Evolutionary conservation across 139 green algal species (phyloP).

Genomic region (Coelastrella sp.): DNA sequence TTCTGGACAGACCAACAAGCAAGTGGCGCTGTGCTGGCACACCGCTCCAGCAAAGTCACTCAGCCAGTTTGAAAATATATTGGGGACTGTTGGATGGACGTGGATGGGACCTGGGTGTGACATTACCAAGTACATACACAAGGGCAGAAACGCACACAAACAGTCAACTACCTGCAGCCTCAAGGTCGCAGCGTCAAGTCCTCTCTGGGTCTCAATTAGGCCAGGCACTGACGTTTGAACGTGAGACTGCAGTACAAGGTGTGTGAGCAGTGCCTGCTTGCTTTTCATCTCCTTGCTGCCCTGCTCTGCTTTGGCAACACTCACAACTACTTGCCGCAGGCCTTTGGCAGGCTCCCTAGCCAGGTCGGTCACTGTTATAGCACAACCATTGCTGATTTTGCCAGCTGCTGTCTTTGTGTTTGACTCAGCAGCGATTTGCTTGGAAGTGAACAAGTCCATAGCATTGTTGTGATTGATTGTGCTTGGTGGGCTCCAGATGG

Average conservation of each 20-base stretch:
- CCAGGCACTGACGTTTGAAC: conserved; percentile 17
- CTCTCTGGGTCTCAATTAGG: conserved; percentile 6
- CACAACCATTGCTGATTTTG: conserved; percentile 16
- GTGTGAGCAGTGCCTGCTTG: not conserved
- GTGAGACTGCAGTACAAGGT: conserved; percentile 14
- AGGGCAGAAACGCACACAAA: too few relatives aligned
- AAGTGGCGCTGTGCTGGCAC: not conserved
- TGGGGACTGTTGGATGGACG: too few relatives aligned
- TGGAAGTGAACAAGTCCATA: conserved; percentile 19
- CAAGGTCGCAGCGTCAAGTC: conserved; percentile 4
- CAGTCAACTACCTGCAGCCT: conserved; percentile 3
- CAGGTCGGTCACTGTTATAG: conserved; percentile 11
- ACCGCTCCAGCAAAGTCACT: too few relatives aligned
- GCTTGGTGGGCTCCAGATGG: not conserved
- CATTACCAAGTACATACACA: too few relatives aligned
- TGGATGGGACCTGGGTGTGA: too few relatives aligned
- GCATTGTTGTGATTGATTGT: not conserved
- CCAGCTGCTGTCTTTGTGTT: conserved; percentile 12
- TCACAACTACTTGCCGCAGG: conserved; percentile 36
- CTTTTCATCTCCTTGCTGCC: not conserved
- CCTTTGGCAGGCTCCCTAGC: conserved; percentile 18
- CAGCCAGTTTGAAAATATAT: too few relatives aligned
- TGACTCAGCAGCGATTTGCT: not conserved
- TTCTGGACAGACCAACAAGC: not conserved
- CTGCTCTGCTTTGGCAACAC: not conserved